phyloP scores from a whole-genome alignment of 495 filamentous ascomycete genomes.

The Lentithecium fluviatile region DNA sequence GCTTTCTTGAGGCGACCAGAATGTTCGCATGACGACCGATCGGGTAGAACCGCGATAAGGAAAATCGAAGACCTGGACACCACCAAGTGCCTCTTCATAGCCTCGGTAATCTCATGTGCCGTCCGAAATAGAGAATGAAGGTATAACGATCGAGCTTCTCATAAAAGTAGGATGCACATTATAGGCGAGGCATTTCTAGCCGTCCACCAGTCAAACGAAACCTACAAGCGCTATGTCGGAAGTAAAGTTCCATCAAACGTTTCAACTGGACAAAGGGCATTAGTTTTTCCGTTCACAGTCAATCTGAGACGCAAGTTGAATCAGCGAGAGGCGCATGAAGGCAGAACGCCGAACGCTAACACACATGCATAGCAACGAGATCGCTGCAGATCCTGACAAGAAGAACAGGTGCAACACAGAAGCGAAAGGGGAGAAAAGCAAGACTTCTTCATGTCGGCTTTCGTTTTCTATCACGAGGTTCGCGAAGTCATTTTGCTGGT shows the following conservation, averaged over 20 bases:
- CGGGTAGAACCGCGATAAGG: too few species aligned
- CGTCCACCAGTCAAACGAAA: background rate
- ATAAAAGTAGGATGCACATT: background rate
- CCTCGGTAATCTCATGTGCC: too few species aligned
- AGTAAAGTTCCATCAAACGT: background rate
- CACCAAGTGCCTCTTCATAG: too few species aligned
- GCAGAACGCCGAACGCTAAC: background rate
- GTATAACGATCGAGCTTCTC: too few species aligned
- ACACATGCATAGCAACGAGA: background rate
- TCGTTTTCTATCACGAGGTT: too few species aligned
- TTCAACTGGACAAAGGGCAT: background rate
- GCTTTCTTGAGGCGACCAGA: too few species aligned
- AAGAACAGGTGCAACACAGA: background rate
- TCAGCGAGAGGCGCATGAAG: constrained; percentile 1
- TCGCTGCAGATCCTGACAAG: background rate
- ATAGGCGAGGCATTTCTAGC: background rate
- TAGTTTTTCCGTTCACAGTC: background rate
- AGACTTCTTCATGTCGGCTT: too few species aligned
- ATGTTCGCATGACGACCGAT: too few species aligned
- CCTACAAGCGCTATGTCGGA: background rate
- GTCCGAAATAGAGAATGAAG: too few species aligned
- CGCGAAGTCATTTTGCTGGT: too few species aligned
- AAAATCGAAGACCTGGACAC: too few species aligned
- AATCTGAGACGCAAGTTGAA: background rate
- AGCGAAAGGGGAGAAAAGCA: too few species aligned